These are phyloP conservation scores for Rhodomyrtus tomentosa DNA, from an alignment of 345 rosid species.

Conservation along the genomic window DNA sequence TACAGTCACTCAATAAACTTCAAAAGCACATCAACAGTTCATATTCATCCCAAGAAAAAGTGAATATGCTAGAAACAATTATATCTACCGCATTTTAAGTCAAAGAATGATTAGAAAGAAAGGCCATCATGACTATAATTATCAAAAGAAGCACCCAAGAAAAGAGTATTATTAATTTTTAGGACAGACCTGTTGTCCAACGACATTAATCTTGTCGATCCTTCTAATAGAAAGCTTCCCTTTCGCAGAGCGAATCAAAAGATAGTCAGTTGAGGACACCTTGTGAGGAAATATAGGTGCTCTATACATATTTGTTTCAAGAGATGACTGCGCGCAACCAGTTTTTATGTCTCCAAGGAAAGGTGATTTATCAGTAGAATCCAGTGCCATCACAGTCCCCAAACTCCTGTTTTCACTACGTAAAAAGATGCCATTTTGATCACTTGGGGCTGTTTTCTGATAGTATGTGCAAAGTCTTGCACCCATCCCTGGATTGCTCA, in stretches of 20 bases:
- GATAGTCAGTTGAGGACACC: slow-evolving; percentile 75
- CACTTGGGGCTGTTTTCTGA: slow-evolving; percentile 69
- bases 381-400: slow-evolving; percentile 66
- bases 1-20: not conserved
- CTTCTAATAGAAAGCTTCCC: slow-evolving; percentile 94
- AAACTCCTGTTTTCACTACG: slow-evolving; percentile 42
- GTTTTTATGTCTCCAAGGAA: slow-evolving; percentile 88
- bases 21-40: not conserved
- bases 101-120: not conserved
- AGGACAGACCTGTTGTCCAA: slow-evolving; percentile 83
- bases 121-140: not conserved
- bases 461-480: slow-evolving; percentile 86
- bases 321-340: slow-evolving; percentile 73
- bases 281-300: slow-evolving; percentile 84
- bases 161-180: not conserved
- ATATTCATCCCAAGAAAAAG: not conserved
- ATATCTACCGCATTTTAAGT: not conserved
- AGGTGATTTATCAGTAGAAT: slow-evolving; percentile 87
- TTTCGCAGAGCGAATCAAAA: slow-evolving; percentile 85
- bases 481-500: slow-evolving; percentile 94
- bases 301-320: slow-evolving; percentile 92
- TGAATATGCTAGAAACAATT: not conserved
- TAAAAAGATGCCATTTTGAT: slow-evolving; percentile 51
- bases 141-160: not conserved
- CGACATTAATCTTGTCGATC: slow-evolving; percentile 77